Evolutionary conservation across 108 stramenopile genomes (phyloP).

Genomic region (Chaetoceros tenuissimus): DNA sequence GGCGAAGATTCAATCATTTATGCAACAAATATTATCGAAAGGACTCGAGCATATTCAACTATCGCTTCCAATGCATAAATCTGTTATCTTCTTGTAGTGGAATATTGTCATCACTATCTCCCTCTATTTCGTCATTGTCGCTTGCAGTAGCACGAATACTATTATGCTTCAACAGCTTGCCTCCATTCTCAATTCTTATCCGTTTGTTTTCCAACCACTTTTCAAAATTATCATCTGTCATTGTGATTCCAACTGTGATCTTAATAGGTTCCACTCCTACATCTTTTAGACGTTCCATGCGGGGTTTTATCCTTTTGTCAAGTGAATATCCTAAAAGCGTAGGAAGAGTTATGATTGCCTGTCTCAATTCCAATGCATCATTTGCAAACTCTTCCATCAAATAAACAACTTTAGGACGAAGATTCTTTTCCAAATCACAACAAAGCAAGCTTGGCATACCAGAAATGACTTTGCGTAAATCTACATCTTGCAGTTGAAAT

Average conservation of each 20-base stretch:
- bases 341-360: conserved; percentile 47
- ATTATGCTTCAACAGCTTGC: too few relatives aligned
- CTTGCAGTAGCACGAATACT: too few relatives aligned
- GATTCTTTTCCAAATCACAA: conserved; percentile 38
- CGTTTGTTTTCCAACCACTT: conserved; percentile 61
- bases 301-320: conserved; percentile 52
- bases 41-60: too few relatives aligned
- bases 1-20: too few relatives aligned
- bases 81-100: too few relatives aligned
- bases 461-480: conserved; percentile 39
- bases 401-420: conserved; percentile 62
- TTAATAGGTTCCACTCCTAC: conserved; percentile 31
- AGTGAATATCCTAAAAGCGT: conserved; percentile 72
- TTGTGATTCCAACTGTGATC: conserved; percentile 61
- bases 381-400: conserved; percentile 23
- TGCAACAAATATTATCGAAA: too few relatives aligned
- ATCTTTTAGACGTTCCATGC: conserved; percentile 41
- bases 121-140: too few relatives aligned
- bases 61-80: too few relatives aligned
- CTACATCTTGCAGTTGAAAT: conserved; percentile 17
- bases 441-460: conserved; percentile 62
- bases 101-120: too few relatives aligned
- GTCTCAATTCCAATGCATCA: conserved; percentile 19
- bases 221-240: conserved; percentile 50
- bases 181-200: too few relatives aligned